phyloP scores from a whole-genome alignment of 2,329 filamentous ascomycete species.

The Aspergillus jensenii region DNA sequence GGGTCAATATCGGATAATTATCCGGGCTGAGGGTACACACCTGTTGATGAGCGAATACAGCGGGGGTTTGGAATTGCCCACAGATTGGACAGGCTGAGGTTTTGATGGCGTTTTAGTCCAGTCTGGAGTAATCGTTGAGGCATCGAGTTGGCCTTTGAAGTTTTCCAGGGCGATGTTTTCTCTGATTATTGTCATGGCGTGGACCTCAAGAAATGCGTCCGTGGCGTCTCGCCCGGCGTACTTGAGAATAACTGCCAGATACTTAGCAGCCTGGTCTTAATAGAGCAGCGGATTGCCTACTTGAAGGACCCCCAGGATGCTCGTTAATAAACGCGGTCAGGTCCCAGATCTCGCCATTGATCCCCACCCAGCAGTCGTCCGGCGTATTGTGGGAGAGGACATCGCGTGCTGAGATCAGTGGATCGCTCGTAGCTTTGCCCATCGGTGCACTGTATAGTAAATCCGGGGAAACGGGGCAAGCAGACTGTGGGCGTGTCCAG shows the following conservation, averaged over 20 bases:
- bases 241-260: conserved; percentile 66
- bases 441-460: background rate
- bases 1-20: conserved; percentile 41
- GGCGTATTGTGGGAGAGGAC: conserved; percentile 1
- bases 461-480: too few species aligned
- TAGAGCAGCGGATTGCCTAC: conserved; percentile 2
- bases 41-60: background rate
- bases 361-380: conserved; percentile 60
- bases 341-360: conserved; percentile 63
- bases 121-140: conserved; percentile 25
- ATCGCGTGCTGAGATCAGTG: background rate
- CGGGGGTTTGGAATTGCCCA: conserved; percentile 7
- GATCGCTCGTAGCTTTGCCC: background rate
- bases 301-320: conserved; percentile 54
- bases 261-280: conserved; percentile 41
- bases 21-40: background rate
- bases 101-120: conserved; percentile 27
- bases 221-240: conserved; percentile 58
- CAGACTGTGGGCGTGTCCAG: too few species aligned
- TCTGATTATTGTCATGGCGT: conserved; percentile 37
- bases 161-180: conserved; percentile 30
- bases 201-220: conserved; percentile 53
- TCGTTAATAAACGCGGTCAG: conserved; percentile 59
- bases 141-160: conserved; percentile 1
- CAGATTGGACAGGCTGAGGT: conserved; percentile 16